Conservation (phyloP, 78 protist genomes). For the Dictyostelium capitatum region DNA sequence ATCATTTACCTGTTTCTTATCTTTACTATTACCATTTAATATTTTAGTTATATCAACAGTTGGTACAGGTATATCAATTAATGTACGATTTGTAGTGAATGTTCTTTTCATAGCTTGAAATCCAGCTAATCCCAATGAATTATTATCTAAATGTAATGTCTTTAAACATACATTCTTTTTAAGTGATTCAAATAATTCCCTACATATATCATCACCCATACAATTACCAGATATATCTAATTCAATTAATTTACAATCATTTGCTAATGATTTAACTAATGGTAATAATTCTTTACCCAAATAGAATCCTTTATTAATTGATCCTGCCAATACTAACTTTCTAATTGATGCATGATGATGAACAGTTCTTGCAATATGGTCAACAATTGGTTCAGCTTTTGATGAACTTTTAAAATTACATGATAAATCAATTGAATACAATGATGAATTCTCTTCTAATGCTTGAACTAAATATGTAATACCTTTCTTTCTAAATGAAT, state of each 20-base stretch:
- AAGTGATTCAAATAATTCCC: conserved; percentile 62
- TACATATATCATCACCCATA: conserved; percentile 71
- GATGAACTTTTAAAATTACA: conserved; percentile 24
- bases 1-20: conserved; percentile 57
- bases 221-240: conserved; percentile 54
- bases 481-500: conserved; percentile 65
- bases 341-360: conserved; percentile 13
- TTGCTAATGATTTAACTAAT: conserved; percentile 38
- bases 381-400: conserved; percentile 49
- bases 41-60: conserved; percentile 56
- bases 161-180: conserved; percentile 39
- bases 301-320: conserved; percentile 16
- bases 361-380: conserved; percentile 46
- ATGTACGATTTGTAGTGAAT: conserved; percentile 63
- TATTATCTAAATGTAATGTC: conserved; percentile 33
- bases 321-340: conserved; percentile 27
- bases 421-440: conserved; percentile 38
- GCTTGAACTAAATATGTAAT: conserved; percentile 53
- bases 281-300: conserved; percentile 61
- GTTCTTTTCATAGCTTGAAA: conserved; percentile 73
- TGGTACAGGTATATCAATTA: conserved; percentile 76
- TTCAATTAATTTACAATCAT: conserved; percentile 50
- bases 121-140: conserved; percentile 51
- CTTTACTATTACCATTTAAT: conserved; percentile 21
- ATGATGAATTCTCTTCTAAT: conserved; percentile 54